Base-by-base conservation (phyloP, 2,329 filamentous ascomycete species). In the Aureobasidium sp. region DNA sequence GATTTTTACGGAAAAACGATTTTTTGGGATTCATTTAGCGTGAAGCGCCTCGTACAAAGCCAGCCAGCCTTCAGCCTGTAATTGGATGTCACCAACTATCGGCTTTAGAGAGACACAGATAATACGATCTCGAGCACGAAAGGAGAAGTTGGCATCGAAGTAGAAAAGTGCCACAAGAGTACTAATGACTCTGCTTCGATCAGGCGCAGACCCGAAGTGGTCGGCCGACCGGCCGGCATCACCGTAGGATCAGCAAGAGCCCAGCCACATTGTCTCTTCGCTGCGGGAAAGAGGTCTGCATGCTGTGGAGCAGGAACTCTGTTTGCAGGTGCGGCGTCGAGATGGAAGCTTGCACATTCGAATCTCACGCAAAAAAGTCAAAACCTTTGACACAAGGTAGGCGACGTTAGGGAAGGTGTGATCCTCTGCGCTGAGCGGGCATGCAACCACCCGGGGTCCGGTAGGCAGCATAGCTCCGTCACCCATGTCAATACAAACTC, bases 1-100 rank as follows among this genome's bases (percentile, higher is more conserved):
- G 47, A 37, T 35, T 35, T n/a, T 50, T 50, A 50, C 47, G 47
- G n/a, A n/a, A 50, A 50, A 50, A 50, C 47, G 47, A 50, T 31
- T 50, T 50, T 33, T 35, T 33, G 29, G 31, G 31, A 35, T 50
- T 50, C 47, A 3, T 50, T 37, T 50, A 50, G 47, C 47, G 47
- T 50, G 29, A 42, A 50, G 47, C 47, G 47, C 31, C 47, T 50
- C 47, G 47, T 50, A 46, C 43, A 9, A 37, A 50, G 47, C 47
- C 47, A 23, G 21, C 27, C 31, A 23, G 19, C 19, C 47, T 11
- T 37, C 31, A 37, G 47, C 47, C 33, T 21, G 29, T 15, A 31
- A 9, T 37, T 25, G 21, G 27, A 35, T 8, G 29, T 49, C 11
- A 21, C 10, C 46, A 13, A 33, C 46, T 35, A 35, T 49, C 19